A percentile compares a stretch with the other conserved stretches of the same genome.
phyloP scores from a whole-genome alignment of 208 protist species.

The Wallacemonas sp. region DNA sequence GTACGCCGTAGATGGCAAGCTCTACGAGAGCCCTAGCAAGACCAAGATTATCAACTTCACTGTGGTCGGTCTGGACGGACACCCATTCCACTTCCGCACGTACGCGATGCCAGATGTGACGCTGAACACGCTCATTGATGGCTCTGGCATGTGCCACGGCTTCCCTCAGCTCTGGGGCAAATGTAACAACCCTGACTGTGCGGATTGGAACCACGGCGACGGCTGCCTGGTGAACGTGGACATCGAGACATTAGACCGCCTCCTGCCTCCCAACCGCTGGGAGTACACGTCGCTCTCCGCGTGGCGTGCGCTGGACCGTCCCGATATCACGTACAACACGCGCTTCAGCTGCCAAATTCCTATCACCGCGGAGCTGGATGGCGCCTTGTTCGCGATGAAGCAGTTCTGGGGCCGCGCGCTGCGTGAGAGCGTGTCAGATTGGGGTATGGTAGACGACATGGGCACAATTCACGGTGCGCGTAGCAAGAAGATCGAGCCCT shows the following conservation, averaged over 20 bases:
- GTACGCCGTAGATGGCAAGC: constrained; percentile 81
- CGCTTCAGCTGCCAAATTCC: constrained; percentile 91
- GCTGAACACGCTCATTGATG: constrained; percentile 90
- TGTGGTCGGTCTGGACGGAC: constrained; percentile 83
- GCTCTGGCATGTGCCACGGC: constrained; percentile 89
- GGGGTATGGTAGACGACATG: constrained; percentile 78
- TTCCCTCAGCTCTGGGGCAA: constrained; percentile 78
- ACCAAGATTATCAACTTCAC: constrained; percentile 88
- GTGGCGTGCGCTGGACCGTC: constrained; percentile 77
- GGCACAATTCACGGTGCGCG: constrained; percentile 60
- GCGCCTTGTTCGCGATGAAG: constrained; percentile 85
- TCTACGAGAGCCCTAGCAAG: constrained; percentile 72
- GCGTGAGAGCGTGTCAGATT: constrained; percentile 77
- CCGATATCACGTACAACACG: constrained; percentile 87
- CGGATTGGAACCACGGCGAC: constrained; percentile 89
- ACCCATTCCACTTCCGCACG: constrained; percentile 87
- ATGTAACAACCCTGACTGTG: constrained; percentile 90
- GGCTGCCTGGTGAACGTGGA: constrained; percentile 91
- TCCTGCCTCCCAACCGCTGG: constrained; percentile 82
- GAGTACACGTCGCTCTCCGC: constrained; percentile 86
- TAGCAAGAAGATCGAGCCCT: constrained; percentile 87
- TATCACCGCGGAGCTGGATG: constrained; percentile 84
- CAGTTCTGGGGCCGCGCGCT: constrained; percentile 80
- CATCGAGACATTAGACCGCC: constrained; percentile 85
- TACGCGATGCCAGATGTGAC: constrained; percentile 92